Percentiles rank a stretch among this genome's conserved stretches.
These are phyloP conservation scores for Thielaviopsis musarum DNA, from an alignment of 2,329 filamentous ascomycete species.

Conservation along the genomic window DNA sequence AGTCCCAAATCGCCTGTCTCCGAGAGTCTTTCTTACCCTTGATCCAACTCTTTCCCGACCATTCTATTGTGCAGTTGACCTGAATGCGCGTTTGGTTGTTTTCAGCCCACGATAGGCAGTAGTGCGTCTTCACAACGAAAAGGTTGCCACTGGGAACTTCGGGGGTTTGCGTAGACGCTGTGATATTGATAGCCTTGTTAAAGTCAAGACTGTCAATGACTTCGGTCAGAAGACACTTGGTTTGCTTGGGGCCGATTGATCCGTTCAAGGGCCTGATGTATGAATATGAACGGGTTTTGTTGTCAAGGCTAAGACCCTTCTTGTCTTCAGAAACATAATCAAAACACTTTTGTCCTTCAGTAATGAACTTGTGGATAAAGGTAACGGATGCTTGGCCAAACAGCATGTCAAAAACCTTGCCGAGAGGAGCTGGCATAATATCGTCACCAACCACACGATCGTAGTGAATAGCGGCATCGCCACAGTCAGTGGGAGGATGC, in stretches of 20 bases:
- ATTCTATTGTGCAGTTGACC: slow-evolving; percentile 82
- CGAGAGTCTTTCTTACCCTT: slow-evolving; percentile 45
- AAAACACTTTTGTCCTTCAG: slow-evolving; percentile 71
- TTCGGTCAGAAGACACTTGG: slow-evolving; percentile 81
- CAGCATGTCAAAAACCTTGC: slow-evolving; percentile 76
- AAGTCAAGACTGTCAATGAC: slow-evolving; percentile 71
- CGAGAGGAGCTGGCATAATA: slow-evolving; percentile 67
- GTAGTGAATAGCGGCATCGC: slow-evolving; percentile 62
- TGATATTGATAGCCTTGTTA: slow-evolving; percentile 73
- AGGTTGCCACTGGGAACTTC: slow-evolving; percentile 90
- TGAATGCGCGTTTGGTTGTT: slow-evolving; percentile 72
- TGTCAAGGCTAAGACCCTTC: slow-evolving; percentile 58
- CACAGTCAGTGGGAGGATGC: slow-evolving; percentile 74
- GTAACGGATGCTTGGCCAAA: slow-evolving; percentile 65
- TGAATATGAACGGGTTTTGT: slow-evolving; percentile 55
- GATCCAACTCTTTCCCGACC: slow-evolving; percentile 95
- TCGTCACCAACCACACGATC: slow-evolving; percentile 78
- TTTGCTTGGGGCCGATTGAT: slow-evolving; percentile 80
- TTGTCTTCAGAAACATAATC: slow-evolving; percentile 83
- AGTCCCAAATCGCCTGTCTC: not conserved
- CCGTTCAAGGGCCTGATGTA: slow-evolving; percentile 85
- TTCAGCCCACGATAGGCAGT: slow-evolving; percentile 85
- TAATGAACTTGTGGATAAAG: slow-evolving; percentile 78
- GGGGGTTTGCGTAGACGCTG: slow-evolving; percentile 70
- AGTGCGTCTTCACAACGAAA: slow-evolving; percentile 83